These are phyloP conservation scores for Senna siamea DNA, from an alignment of 306 rosid species.

Conservation along the genomic window DNA sequence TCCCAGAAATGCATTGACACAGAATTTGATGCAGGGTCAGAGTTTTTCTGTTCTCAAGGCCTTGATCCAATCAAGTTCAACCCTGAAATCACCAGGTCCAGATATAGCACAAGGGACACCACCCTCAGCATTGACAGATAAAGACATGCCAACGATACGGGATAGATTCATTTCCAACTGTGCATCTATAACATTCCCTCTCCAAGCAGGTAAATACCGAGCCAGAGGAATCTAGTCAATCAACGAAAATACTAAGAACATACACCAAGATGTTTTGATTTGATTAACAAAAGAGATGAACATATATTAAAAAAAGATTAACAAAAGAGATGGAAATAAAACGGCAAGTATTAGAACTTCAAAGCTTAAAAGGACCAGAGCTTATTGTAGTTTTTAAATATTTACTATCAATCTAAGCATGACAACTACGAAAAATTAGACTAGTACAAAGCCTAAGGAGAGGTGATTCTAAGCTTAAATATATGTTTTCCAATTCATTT, in stretches of 20 bases:
- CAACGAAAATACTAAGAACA: slow-evolving; percentile 21
- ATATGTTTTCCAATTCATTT: background rate
- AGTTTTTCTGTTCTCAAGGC: slow-evolving; percentile 61
- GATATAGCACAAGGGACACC: slow-evolving; percentile 75
- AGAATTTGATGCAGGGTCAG: slow-evolving; percentile 22
- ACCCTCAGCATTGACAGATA: slow-evolving; percentile 89
- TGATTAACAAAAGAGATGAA: background rate
- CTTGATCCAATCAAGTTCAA: slow-evolving; percentile 81
- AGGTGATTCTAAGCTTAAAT: slow-evolving; percentile 9
- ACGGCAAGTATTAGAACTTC: background rate
- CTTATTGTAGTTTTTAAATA: too few species aligned
- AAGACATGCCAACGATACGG: slow-evolving; percentile 81
- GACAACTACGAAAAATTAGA: slow-evolving; percentile 13
- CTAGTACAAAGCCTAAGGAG: slow-evolving; percentile 10
- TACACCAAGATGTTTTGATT: background rate
- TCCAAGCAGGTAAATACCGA: slow-evolving; percentile 91
- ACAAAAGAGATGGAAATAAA: too few species aligned
- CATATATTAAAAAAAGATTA: too few species aligned
- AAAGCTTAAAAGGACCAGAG: background rate
- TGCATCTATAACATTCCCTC: slow-evolving; percentile 80
- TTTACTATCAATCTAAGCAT: too few species aligned
- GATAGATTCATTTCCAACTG: slow-evolving; percentile 86
- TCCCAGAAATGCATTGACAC: slow-evolving; percentile 4
- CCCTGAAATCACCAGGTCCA: slow-evolving; percentile 87
- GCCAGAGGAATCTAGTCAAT: slow-evolving; percentile 84